These are phyloP conservation scores for Brassica cretica DNA, from an alignment of 345 rosid species.

Conservation along the genomic window DNA sequence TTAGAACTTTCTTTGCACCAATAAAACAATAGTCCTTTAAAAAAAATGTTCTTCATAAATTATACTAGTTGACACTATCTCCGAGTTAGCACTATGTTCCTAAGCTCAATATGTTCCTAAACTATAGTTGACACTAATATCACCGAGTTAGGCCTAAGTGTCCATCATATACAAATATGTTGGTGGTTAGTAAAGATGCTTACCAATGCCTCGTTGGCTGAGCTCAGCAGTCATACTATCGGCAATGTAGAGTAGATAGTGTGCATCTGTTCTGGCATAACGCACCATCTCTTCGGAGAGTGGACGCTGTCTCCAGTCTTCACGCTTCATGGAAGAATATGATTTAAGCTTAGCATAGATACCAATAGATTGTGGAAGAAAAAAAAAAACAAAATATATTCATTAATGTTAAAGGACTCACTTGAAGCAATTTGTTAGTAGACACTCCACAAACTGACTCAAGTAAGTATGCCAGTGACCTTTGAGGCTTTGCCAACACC, in stretches of 20 bases:
- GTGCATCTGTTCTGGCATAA: conserved; percentile 84
- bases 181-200: conserved; percentile 20
- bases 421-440: conserved; percentile 88
- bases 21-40: conserved; percentile 3
- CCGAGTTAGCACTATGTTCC: neutral
- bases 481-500: conserved; percentile 80
- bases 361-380: neutral
- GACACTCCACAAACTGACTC: conserved; percentile 74
- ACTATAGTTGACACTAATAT: neutral
- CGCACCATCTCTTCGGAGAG: conserved; percentile 70
- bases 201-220: conserved; percentile 65
- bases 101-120: neutral
- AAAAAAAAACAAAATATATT: neutral
- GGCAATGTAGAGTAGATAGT: conserved; percentile 77
- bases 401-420: conserved; percentile 32
- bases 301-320: conserved; percentile 99
- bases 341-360: conserved; percentile 19
- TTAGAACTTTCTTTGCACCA: conserved; percentile 43
- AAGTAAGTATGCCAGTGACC: conserved; percentile 84
- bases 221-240: conserved; percentile 61
- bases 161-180: neutral
- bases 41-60: conserved; percentile 9
- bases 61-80: neutral
- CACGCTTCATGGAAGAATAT: conserved; percentile 59
- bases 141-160: neutral